Conservation (phyloP, 306 rosid genomes). For the Fragaria iinumae region DNA sequence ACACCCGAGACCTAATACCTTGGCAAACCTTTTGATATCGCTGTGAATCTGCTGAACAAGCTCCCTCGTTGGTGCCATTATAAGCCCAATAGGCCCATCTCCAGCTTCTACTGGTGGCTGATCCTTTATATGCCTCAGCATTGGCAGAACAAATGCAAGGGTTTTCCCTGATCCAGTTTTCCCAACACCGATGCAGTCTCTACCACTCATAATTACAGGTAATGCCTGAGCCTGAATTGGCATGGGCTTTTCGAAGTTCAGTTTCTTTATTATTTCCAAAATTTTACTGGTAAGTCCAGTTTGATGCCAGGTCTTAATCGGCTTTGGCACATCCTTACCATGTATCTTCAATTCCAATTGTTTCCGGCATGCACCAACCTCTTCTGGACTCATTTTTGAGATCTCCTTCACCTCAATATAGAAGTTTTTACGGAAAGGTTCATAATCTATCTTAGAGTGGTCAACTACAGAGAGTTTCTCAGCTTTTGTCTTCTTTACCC, state of each 20-base stretch:
- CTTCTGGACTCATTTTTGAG: conserved; percentile 58
- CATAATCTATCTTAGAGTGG: conserved; percentile 86
- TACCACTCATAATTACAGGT: conserved; percentile 85
- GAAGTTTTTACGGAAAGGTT: conserved; percentile 65
- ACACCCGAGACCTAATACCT: conserved; percentile 70
- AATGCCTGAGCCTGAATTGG: conserved; percentile 82
- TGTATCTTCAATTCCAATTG: conserved; percentile 80
- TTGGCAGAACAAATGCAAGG: conserved; percentile 87
- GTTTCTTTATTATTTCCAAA: conserved; percentile 75
- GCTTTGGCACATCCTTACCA: conserved; percentile 90
- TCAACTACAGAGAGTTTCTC: conserved; percentile 94
- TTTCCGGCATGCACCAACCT: conserved; percentile 65
- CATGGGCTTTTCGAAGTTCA: conserved; percentile 77
- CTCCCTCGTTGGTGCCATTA: conserved; percentile 98
- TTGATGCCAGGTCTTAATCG: conserved; percentile 81
- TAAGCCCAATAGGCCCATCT: conserved; percentile 93
- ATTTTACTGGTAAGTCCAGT: conserved; percentile 82
- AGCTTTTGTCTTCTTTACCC: conserved; percentile 93
- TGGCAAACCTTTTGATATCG: conserved; percentile 74
- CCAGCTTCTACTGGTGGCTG: conserved; percentile 87
- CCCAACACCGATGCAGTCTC: conserved; percentile 88
- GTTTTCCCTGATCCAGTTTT: conserved; percentile 96
- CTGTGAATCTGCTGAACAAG: conserved; percentile 95
- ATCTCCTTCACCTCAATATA: conserved; percentile 81
- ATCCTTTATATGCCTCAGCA: conserved; percentile 98